Conservation (phyloP, 805 yeast species). For the Starmerella bombicola region DNA sequence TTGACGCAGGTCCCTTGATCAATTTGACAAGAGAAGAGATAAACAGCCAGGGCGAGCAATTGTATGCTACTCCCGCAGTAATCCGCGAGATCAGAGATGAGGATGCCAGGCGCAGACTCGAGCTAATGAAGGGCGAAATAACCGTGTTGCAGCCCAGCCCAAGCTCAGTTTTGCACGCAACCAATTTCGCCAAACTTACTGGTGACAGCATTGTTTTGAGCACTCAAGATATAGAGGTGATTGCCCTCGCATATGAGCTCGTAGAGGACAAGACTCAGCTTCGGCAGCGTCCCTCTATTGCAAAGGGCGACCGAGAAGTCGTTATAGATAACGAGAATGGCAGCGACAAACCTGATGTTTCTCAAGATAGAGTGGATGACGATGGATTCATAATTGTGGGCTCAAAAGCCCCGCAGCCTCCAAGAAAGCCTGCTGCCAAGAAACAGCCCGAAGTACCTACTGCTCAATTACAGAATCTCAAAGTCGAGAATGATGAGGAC, state of each 20-base stretch:
- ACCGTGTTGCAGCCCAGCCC: conserved; percentile 64
- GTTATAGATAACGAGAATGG: conserved; percentile 4
- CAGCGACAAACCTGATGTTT: not conserved
- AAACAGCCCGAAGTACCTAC: not conserved
- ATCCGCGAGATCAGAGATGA: conserved; percentile 77
- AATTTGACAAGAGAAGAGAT: conserved; percentile 69
- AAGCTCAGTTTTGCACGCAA: conserved; percentile 49
- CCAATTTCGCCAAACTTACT: conserved; percentile 67
- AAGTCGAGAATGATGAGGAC: conserved; percentile 26
- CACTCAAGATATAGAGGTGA: conserved; percentile 79
- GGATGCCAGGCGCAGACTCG: conserved; percentile 61
- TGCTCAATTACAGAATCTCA: not conserved
- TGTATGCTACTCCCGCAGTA: conserved; percentile 88
- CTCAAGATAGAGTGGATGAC: conserved; percentile 9
- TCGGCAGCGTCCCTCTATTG: conserved; percentile 15
- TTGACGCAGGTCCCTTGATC: conserved; percentile 93
- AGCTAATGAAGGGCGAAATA: conserved; percentile 68
- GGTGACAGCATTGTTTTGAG: conserved; percentile 88
- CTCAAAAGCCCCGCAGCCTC: conserved; percentile 15
- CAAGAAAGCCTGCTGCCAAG: not conserved
- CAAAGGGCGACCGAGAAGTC: conserved; percentile 2
- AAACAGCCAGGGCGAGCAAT: conserved; percentile 54
- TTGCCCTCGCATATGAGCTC: conserved; percentile 82
- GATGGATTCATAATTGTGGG: conserved; percentile 21
- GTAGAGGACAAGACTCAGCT: conserved; percentile 20